Evolutionary conservation across 768 basidiomycete genomes (phyloP).

Genomic region (Tricholoma sp.): DNA sequence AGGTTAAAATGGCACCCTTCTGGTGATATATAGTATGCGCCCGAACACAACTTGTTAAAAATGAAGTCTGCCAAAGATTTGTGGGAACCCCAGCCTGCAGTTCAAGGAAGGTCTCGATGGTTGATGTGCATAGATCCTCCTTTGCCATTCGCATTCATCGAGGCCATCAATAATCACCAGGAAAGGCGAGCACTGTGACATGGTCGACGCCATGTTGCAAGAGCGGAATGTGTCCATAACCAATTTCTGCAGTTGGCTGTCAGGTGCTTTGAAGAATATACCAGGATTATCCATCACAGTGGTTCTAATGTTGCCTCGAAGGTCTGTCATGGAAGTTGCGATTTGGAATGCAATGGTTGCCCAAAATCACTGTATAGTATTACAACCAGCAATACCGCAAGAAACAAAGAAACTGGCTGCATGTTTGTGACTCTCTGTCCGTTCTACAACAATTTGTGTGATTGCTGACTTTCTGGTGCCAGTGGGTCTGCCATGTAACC

Average conservation of each 20-base stretch:
- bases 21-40: too few species aligned
- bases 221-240: conserved; percentile 6
- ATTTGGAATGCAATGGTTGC: too few species aligned
- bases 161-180: too few species aligned
- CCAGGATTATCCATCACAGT: too few species aligned
- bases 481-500: conserved; percentile 18
- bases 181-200: too few species aligned
- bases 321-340: conserved; percentile 12
- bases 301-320: conserved; percentile 2
- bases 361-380: conserved; percentile 17
- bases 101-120: neutral
- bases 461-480: conserved; percentile 19
- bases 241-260: too few species aligned
- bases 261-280: too few species aligned
- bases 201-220: neutral
- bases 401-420: conserved; percentile 32
- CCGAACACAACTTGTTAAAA: too few species aligned
- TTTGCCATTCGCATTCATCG: conserved; percentile 15
- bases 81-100: neutral
- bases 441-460: conserved; percentile 13
- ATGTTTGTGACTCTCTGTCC: conserved; percentile 10
- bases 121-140: neutral
- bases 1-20: too few species aligned
- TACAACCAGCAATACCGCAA: conserved; percentile 17
- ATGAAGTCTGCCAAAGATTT: too few species aligned